Conservation (phyloP, 2,329 filamentous ascomycete genomes). For the Intubia oerlemansii region DNA sequence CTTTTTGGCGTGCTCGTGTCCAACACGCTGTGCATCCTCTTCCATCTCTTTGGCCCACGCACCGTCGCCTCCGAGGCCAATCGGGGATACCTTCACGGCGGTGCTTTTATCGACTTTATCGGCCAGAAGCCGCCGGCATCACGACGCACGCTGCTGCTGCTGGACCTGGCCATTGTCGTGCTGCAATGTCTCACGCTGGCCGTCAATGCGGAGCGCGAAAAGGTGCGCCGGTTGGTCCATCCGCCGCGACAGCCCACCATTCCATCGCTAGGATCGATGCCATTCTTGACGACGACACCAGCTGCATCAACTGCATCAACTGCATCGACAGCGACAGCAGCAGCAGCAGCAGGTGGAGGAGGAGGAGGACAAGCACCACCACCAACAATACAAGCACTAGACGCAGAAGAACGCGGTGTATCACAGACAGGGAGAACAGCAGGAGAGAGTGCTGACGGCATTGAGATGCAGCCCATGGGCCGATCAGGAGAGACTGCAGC, state of each 20-base stretch:
- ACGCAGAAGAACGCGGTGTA: slow-evolving; percentile 1
- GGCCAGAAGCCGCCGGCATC: slow-evolving; percentile 42
- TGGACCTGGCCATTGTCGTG: slow-evolving; percentile 32
- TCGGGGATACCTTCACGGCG: slow-evolving; percentile 45
- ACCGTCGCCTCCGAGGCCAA: slow-evolving; percentile 37
- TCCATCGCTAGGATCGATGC: too few relatives aligned
- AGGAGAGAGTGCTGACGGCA: slow-evolving; percentile 18
- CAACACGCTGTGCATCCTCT: slow-evolving; percentile 36
- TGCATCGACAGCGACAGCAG: slow-evolving; percentile 12
- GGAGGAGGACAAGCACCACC: slow-evolving; percentile 13
- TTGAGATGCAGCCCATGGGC: slow-evolving; percentile 27
- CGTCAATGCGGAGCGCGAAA: slow-evolving; percentile 38
- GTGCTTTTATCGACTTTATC: slow-evolving; percentile 45
- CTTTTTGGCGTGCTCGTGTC: slow-evolving; percentile 35
- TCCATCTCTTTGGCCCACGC: slow-evolving; percentile 33
- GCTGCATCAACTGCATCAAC: neutral
- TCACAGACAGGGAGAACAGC: slow-evolving; percentile 2
- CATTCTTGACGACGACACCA: too few relatives aligned
- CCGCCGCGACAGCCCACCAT: slow-evolving; percentile 10
- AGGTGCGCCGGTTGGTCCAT: slow-evolving; percentile 26
- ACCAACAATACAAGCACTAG: slow-evolving; percentile 10
- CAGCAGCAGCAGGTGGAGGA: slow-evolving; percentile 5
- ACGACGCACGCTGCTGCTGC: slow-evolving; percentile 28
- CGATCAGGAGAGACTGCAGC: too few relatives aligned
- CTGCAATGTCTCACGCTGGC: slow-evolving; percentile 44